Percentiles rank a stretch among this genome's conserved stretches.
Conservation (phyloP, 202 grass and related monocot species). For the Schoenoplectus tabernaemontani region DNA sequence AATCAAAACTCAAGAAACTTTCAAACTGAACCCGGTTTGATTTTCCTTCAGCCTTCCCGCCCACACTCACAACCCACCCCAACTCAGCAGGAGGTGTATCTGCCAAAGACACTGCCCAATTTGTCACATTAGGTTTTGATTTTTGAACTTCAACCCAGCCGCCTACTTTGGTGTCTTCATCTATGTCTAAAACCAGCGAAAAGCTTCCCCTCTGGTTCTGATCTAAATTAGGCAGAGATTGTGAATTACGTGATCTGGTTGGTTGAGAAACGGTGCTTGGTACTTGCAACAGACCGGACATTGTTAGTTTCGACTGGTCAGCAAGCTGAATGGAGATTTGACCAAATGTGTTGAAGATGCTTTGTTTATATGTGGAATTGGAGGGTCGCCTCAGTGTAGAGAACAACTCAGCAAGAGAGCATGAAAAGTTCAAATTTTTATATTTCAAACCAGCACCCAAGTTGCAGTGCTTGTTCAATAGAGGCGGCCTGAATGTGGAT, state of each 20-base stretch:
- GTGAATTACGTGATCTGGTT: constrained; percentile 15
- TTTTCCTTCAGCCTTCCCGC: constrained; percentile 34
- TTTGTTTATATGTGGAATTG: constrained; percentile 28
- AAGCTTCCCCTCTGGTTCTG: constrained; percentile 45
- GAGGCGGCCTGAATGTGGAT: constrained; percentile 42
- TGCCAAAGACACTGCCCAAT: constrained; percentile 47
- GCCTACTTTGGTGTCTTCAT: constrained; percentile 67
- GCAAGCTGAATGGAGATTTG: constrained; percentile 41
- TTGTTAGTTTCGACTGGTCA: constrained; percentile 53
- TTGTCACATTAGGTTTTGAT: constrained; percentile 29
- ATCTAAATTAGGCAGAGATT: constrained; percentile 16
- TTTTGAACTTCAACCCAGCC: constrained; percentile 63
- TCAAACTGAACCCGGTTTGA: constrained; percentile 45
- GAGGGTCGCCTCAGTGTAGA: constrained; percentile 23
- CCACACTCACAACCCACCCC: constrained; percentile 53
- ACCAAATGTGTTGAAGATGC: constrained; percentile 45
- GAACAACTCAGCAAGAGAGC: constrained; percentile 45
- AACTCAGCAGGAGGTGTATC: constrained; percentile 52
- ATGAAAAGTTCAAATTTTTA: constrained; percentile 42
- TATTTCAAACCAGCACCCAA: constrained; percentile 50
- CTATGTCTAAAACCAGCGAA: constrained; percentile 45
- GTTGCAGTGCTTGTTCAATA: constrained; percentile 45
- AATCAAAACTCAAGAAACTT: constrained; percentile 56
- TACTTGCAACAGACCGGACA: constrained; percentile 52
- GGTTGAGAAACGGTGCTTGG: constrained; percentile 28